These are phyloP conservation scores for Trichoderma sp. DNA, from an alignment of 2,329 filamentous ascomycete genomes.

Conservation along the genomic window DNA sequence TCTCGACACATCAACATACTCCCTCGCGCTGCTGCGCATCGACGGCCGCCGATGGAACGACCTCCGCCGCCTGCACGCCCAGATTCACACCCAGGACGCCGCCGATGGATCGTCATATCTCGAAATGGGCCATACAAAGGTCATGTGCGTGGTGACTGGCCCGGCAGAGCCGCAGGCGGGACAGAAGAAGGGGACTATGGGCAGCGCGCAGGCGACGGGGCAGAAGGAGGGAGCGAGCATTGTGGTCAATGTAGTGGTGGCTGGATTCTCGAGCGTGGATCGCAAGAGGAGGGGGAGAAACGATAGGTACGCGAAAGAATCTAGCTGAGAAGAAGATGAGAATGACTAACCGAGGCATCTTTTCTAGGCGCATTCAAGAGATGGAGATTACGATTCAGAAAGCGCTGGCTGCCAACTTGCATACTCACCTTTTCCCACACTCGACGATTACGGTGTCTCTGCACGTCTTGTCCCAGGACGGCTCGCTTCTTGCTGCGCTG, in stretches of 20 bases:
- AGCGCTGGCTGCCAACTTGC: conserved; percentile 76
- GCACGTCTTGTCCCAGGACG: conserved; percentile 87
- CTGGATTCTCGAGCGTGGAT: conserved; percentile 86
- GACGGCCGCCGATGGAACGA: conserved; percentile 96
- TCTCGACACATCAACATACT: conserved; percentile 91
- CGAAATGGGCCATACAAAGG: conserved; percentile 96
- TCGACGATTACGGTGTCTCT: conserved; percentile 81
- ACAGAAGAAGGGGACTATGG: conserved; percentile 41
- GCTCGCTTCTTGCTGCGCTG: conserved; percentile 84
- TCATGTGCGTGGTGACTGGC: conserved; percentile 89
- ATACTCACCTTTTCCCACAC: conserved; percentile 88
- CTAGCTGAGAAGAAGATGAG: accelerated
- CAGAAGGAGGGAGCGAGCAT: conserved; percentile 60
- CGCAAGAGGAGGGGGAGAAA: conserved; percentile 73
- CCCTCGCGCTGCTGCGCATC: conserved; percentile 79
- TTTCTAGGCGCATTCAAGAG: conserved; percentile 72
- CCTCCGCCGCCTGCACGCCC: conserved; percentile 82
- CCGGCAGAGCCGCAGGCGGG: conserved; percentile 67
- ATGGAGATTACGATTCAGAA: conserved; percentile 78
- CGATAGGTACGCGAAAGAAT: conserved; percentile 70
- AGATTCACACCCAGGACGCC: conserved; percentile 89
- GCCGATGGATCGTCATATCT: conserved; percentile 93
- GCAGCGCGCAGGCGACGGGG: conserved; percentile 41
- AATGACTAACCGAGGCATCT: not conserved
- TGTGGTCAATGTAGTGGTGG: conserved; percentile 79